phyloP scores from a whole-genome alignment of 176 grass and related monocot species.

The Saccharum officinarum region DNA sequence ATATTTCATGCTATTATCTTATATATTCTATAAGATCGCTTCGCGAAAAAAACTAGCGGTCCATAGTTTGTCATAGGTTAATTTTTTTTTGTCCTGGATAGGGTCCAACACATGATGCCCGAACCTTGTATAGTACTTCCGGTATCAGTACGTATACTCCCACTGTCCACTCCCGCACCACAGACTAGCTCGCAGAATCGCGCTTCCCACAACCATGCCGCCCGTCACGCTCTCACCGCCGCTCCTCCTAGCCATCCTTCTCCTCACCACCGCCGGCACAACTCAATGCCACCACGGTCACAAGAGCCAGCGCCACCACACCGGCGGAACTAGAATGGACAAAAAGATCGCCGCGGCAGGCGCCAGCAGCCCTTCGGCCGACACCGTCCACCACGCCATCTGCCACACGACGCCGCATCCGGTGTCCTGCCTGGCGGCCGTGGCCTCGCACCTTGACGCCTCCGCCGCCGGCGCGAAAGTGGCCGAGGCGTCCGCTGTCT shows the following conservation, averaged over 20 bases:
- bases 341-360: neutral
- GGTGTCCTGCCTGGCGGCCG: constrained; percentile 44
- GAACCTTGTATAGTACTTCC: too few species aligned
- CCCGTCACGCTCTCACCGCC: constrained; percentile 17
- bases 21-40: too few species aligned
- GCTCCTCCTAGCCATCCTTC: constrained; percentile 13
- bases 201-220: constrained; percentile 33
- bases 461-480: neutral
- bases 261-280: constrained; percentile 4
- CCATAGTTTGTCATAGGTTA: too few species aligned
- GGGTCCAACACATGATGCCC: too few species aligned
- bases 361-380: neutral
- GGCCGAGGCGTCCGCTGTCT: constrained; percentile 25
- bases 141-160: too few species aligned
- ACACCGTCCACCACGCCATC: constrained; percentile 19
- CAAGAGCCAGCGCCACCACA: constrained; percentile 25
- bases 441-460: constrained; percentile 27
- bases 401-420: constrained; percentile 63
- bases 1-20: too few species aligned
- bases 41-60: too few species aligned
- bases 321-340: neutral
- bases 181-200: neutral
- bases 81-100: too few species aligned
- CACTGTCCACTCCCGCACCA: neutral
- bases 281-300: constrained; percentile 33